Base-by-base conservation (phyloP, 129 eudicot genomes). In the Flaveria brownii region DNA sequence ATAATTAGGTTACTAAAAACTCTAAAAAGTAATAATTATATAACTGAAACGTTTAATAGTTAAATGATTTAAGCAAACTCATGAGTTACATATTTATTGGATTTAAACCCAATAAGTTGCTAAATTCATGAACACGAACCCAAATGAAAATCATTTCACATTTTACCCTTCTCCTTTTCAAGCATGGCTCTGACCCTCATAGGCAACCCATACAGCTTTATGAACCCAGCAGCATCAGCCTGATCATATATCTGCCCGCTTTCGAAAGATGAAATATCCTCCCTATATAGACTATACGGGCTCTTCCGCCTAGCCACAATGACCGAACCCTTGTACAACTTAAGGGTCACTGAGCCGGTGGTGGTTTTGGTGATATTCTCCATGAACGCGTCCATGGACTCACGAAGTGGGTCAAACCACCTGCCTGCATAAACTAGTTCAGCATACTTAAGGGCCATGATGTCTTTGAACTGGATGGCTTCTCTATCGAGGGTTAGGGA, bases 221-320 rank as follows among this genome's bases (percentile, higher is more conserved):
- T 95, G 73, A 95, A 95, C 20, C 99, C 99, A 77, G 97, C 99
- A 73, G 99, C 99, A 87, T 95, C 99, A 9, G 99, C 99, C 68
- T 95, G 99, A 81, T 95, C 74, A 47, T 95, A 95, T 18, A 95
- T 91, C 46, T 91, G 82, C 13, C 99, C 97, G 30, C 88, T 91
- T 83, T 95, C 99, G 33, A 95, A 95, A 12, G 99, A 95, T 2
- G 97, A 89, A 25, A 95, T 95, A 61, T 95, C 99, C 70, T 95
- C 86, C 79, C 97, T 82, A 72, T 95, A 95, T 46, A 95, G 72
- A 83, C 99, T 95, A 60, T 65, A 80, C 0, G 92, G 96, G 50
- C 99, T 95, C 70, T 86, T 86, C 46, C 99, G 83, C 23, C 97
- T 86, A 5, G 96, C 83, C 17, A 89, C 97, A 8, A 77, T 81